Evolutionary conservation across 2,329 filamentous ascomycete genomes (phyloP).

Genomic region (Pseudogymnoascus sp.): DNA sequence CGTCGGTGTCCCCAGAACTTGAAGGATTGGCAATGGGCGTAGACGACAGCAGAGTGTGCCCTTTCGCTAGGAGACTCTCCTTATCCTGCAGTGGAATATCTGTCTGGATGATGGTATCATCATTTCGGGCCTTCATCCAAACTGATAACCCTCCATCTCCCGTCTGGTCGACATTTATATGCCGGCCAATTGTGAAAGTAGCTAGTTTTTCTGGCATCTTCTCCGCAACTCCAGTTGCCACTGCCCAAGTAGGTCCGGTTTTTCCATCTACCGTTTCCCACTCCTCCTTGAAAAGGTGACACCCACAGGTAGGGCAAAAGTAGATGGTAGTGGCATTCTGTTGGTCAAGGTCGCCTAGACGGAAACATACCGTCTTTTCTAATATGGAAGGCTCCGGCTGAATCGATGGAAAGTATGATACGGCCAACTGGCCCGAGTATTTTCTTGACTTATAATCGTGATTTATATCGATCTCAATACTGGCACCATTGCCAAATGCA

Average conservation of each 20-base stretch:
- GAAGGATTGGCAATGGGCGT: slow-evolving; percentile 13
- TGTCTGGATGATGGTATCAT: slow-evolving; percentile 23
- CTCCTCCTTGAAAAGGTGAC: neutral
- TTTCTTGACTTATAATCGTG: neutral
- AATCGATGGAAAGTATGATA: neutral
- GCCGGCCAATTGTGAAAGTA: neutral
- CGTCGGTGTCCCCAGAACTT: neutral
- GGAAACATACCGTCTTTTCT: neutral
- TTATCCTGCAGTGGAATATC: slow-evolving; percentile 10
- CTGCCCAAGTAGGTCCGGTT: neutral
- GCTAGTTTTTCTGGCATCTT: neutral
- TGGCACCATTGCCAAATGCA: neutral
- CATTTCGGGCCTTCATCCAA: slow-evolving; percentile 37
- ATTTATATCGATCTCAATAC: neutral
- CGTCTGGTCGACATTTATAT: slow-evolving; percentile 37
- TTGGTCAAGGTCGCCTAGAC: neutral
- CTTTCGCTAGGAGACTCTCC: slow-evolving; percentile 12
- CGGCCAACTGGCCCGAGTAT: neutral
- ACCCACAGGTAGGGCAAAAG: neutral
- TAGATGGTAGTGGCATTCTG: neutral
- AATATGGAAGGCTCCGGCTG: neutral
- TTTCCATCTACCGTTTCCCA: neutral
- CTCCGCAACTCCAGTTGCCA: neutral
- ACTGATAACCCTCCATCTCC: slow-evolving; percentile 43
- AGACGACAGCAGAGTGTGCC: slow-evolving; percentile 13